A percentile compares a stretch with the other conserved stretches of the same genome.
Conservation (phyloP, 306 rosid species). For the Quercus rubra region DNA sequence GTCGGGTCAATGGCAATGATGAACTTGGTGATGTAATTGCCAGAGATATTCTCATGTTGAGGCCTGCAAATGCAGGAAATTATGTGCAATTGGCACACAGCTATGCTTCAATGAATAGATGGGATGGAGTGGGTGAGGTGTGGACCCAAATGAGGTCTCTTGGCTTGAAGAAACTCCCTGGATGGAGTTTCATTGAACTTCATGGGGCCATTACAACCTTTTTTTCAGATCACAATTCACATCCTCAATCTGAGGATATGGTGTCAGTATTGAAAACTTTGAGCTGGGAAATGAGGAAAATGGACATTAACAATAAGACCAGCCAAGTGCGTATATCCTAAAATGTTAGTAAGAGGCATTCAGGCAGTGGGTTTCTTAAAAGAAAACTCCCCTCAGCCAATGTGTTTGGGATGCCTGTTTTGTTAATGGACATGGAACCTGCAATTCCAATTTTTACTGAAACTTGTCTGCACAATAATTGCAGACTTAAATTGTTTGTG, state of each 20-base stretch:
- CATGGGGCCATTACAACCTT: constrained; percentile 62
- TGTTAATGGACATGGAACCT: neutral
- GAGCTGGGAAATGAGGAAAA: constrained; percentile 49
- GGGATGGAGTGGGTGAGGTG: constrained; percentile 69
- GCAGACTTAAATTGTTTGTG: neutral
- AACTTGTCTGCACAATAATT: neutral
- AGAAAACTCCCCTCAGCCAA: neutral
- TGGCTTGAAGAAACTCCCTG: constrained; percentile 73
- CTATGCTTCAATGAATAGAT: constrained; percentile 64
- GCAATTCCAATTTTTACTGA: neutral
- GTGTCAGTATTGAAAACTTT: constrained; percentile 30
- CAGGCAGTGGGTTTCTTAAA: neutral
- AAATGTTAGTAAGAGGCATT: neutral
- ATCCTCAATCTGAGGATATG: constrained; percentile 54
- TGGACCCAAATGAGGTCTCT: constrained; percentile 75
- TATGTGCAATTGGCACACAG: constrained; percentile 65
- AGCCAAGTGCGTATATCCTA: constrained; percentile 17
- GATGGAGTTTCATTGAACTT: constrained; percentile 71
- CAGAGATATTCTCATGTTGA: constrained; percentile 43
- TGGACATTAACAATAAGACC: constrained; percentile 18
- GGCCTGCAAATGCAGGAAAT: constrained; percentile 61
- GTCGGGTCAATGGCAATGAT: constrained; percentile 42
- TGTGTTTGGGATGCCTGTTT: constrained; percentile 2
- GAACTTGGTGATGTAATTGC: constrained; percentile 51
- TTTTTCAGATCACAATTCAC: constrained; percentile 65